Evolutionary conservation across 768 basidiomycete species (phyloP), one percentile per base, ranked within the genome.

Genomic region (Leucosporidium yakuticum): DNA sequence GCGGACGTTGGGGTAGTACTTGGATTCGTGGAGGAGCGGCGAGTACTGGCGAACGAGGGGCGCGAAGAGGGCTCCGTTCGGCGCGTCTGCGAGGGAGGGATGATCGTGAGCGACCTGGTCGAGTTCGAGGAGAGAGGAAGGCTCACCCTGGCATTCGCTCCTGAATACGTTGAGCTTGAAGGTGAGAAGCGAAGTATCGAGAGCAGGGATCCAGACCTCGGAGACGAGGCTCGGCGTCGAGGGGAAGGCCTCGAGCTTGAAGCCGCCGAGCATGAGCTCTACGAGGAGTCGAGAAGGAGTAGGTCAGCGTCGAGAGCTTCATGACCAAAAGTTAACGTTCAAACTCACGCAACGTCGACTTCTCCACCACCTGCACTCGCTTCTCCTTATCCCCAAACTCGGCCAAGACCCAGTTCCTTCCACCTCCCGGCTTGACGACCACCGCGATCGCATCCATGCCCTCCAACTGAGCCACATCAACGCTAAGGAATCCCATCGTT

Each of bases 11-110:
- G 88, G 80, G 36, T 86, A 83, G 76, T 84, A 85, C 72, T 88
- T 89, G 75, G 90, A 86, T 1, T 84, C 84, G 79, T 91, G 90
- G 15, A 82, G 78, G 1, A 80, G 75, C 60, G 83, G 80, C 0
- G 89, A 85, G 0, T 81, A 81, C 66, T 91, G 87, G 36, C 83
- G 79, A 19, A 92, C 79, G n/a, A 91, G 78, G 4, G 89, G 88
- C 8, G 84, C 80, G 50, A 90, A 79, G 9, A 86, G 75, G 2
- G 83, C 74, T 15, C 39, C 39, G 39, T 44, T 15, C 49, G 56
- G 48, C 48, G 47, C 17, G 4, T 68, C 65, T 67, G 64, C 32
- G 34, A 34, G 11, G 29, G 36, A 8, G 32, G 12, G 19, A 12
- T 20, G 25, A 60, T 3, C 12, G 23, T 34, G 23, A 48, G 20